These are phyloP conservation scores for Patellaria atrata DNA, from an alignment of 495 filamentous ascomycete species.

Conservation along the genomic window DNA sequence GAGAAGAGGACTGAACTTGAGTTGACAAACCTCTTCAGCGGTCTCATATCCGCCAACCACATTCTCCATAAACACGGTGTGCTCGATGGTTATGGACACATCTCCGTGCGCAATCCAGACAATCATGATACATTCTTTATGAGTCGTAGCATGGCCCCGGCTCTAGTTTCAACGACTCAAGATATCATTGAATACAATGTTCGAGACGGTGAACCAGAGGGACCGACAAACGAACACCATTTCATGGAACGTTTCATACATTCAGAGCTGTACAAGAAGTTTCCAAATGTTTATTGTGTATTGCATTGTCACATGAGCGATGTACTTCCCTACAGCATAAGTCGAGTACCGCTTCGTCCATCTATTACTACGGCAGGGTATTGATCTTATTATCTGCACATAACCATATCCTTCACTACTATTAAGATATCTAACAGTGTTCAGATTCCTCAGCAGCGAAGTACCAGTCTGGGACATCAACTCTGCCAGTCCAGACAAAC, in stretches of 20 bases:
- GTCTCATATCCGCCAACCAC: conserved; percentile 29
- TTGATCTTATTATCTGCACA: not conserved
- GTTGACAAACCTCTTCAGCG: conserved; percentile 23
- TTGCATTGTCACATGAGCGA: conserved; percentile 34
- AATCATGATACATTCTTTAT: conserved; percentile 25
- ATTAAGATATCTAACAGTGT: no score
- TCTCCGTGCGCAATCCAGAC: conserved; percentile 26
- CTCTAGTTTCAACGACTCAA: conserved; percentile 19
- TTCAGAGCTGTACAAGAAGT: conserved; percentile 36
- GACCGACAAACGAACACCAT: conserved; percentile 15
- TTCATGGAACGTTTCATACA: conserved; percentile 27
- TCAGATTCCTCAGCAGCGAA: conserved; percentile 5
- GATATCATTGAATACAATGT: conserved; percentile 26
- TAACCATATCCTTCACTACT: no score
- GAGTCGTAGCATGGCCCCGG: conserved; percentile 21
- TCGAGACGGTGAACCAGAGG: conserved; percentile 20
- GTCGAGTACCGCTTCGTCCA: conserved; percentile 29
- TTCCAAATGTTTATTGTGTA: conserved; percentile 30
- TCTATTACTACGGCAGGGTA: conserved; percentile 35
- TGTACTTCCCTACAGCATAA: conserved; percentile 34
- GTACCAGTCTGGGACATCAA: conserved; percentile 25
- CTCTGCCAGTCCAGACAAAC: conserved; percentile 19
- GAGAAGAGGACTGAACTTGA: conserved; percentile 17
- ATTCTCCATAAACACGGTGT: conserved; percentile 32
- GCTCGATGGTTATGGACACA: conserved; percentile 35